These are phyloP conservation scores for Theileria parva DNA, from an alignment of 169 alveolate species.

Conservation along the genomic window DNA sequence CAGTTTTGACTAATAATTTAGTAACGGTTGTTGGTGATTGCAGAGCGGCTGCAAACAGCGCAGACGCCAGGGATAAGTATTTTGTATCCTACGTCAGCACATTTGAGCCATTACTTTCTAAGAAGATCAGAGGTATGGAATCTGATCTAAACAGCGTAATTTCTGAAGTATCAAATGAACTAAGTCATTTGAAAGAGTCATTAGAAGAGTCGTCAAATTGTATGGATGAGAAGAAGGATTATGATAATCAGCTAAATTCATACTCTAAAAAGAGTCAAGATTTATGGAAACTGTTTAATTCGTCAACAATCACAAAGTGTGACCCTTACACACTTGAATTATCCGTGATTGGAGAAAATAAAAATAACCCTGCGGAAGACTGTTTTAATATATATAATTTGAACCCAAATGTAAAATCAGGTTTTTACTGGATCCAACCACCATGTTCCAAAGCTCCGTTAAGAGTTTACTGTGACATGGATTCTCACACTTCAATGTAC, in stretches of 20 bases:
- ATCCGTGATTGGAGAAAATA: conserved; percentile 78
- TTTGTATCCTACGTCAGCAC: conserved; percentile 82
- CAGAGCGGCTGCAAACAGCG: conserved; percentile 85
- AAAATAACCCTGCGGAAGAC: conserved; percentile 84
- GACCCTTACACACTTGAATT: conserved; percentile 31
- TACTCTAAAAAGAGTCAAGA: conserved; percentile 68
- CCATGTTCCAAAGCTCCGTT: conserved; percentile 83
- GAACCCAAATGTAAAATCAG: conserved; percentile 78
- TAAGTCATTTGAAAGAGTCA: conserved; percentile 75
- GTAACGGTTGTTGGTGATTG: conserved; percentile 82
- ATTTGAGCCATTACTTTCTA: conserved; percentile 76
- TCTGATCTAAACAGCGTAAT: conserved; percentile 78
- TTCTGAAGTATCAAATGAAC: conserved; percentile 71
- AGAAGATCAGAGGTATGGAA: conserved; percentile 76
- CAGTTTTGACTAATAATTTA: conserved; percentile 81
- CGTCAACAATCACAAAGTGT: conserved; percentile 44
- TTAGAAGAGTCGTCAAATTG: conserved; percentile 41
- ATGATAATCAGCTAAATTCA: conserved; percentile 72
- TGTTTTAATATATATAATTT: conserved; percentile 77
- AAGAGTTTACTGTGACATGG: conserved; percentile 87
- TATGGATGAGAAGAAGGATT: conserved; percentile 69
- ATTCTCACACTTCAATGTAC: conserved; percentile 49
- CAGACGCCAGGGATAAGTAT: conserved; percentile 89
- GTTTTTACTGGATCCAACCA: conserved; percentile 90
- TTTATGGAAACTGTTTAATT: conserved; percentile 69